Evolutionary conservation across 148 eudicot species (phyloP), one percentile per base, ranked within the genome.

Genomic region (Spergularia marina): DNA sequence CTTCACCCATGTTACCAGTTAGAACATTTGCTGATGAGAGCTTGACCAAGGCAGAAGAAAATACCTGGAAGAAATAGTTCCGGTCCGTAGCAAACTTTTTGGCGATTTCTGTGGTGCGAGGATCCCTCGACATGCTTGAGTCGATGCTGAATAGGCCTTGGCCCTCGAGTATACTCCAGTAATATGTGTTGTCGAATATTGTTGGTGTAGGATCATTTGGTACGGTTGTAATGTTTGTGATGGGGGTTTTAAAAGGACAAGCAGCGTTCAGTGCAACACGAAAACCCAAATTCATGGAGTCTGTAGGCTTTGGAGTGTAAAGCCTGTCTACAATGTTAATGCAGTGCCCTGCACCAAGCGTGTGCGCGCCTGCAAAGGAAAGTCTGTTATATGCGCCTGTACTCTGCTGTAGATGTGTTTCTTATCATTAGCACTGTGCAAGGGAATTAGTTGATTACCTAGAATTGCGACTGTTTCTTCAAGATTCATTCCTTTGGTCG

Each of bases 261-360:
- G 34, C 77, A 10, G 87, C 11, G 57, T 51, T 84, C 61, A 88
- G 15, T 39, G 41, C 61, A 7, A 72, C 41, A 53, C 76, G 68
- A 41, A 82, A 77, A 15, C 14, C 52, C 0, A 81, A 77, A 14
- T 79, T 77, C 78, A 84, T 79, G 15, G 40, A 23, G 25, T 76
- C 76, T 23, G 66, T 59, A 10, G 49, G 53, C 7, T 74, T 74
- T 39, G 74, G 80, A 0, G 68, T 63, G 71, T 82, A 58, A 9
- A 81, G 65, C 10, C 87, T 82, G 78, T 69, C 63, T 25, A 77
- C 61, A 18, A 89, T 74, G 87, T 77, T 89, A 14, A 75, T 55
- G 80, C 92, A 89, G 63, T 89, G 92, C 9, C 86, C 84, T 23
- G 59, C 70, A 55, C 92, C 92, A 3, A 89, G 83, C 12, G 92